Percentiles rank a stretch among this genome's conserved stretches.
These are phyloP conservation scores for Debaryomyces coudertii DNA, from an alignment of 1,139 yeast species.

Conservation along the genomic window DNA sequence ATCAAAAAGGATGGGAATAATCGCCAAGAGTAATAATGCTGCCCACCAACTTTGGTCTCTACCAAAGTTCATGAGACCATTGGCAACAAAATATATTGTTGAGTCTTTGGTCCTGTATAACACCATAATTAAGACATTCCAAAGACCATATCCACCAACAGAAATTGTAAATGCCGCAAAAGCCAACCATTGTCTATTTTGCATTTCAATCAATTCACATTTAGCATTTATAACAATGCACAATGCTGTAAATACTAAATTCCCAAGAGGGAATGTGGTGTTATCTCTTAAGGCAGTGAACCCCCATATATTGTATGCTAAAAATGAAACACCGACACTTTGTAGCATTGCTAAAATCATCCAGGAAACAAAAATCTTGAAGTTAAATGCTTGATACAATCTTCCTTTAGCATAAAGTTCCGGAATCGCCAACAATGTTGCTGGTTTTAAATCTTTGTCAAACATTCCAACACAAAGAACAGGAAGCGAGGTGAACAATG, in stretches of 20 bases:
- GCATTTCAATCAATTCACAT: constrained; percentile 83
- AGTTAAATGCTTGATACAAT: constrained; percentile 71
- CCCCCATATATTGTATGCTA: constrained; percentile 71
- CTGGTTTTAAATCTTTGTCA: constrained; percentile 86
- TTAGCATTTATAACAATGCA: constrained; percentile 75
- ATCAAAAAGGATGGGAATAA: constrained; percentile 69
- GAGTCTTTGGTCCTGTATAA: constrained; percentile 62
- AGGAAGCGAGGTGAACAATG: constrained; percentile 90
- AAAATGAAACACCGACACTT: constrained; percentile 71
- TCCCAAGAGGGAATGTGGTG: constrained; percentile 80
- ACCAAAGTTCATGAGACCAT: constrained; percentile 78
- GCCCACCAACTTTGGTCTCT: constrained; percentile 87
- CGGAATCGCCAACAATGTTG: constrained; percentile 89
- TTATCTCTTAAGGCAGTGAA: constrained; percentile 66
- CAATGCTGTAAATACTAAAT: constrained; percentile 70
- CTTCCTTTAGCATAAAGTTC: constrained; percentile 84
- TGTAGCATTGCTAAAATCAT: constrained; percentile 75
- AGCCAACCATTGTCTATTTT: constrained; percentile 73
- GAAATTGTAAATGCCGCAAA: constrained; percentile 72
- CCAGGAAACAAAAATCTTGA: constrained; percentile 75
- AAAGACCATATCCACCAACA: constrained; percentile 82
- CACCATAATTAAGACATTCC: constrained; percentile 79
- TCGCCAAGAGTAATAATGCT: constrained; percentile 55
- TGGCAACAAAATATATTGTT: constrained; percentile 70
- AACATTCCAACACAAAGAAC: constrained; percentile 94